Base-by-base conservation (phyloP, 2,329 filamentous ascomycete genomes). In the Thelonectria blattea region DNA sequence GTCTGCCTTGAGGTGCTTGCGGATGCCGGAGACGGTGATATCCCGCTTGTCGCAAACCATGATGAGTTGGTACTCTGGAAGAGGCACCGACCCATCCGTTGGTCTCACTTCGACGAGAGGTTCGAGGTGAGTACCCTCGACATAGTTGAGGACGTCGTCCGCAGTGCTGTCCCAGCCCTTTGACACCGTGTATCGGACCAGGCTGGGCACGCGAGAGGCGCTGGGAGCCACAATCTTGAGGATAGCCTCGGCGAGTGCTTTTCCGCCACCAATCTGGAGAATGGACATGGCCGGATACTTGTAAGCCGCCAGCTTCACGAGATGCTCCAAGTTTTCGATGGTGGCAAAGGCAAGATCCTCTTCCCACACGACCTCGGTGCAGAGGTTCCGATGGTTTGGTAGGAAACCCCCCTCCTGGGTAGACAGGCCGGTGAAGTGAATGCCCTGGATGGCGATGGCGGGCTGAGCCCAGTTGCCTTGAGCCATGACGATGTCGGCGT, bases 341-440 rank as follows among this genome's bases (percentile, higher is more conserved):
- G 61, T 60, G 1, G 71, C 62, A 10, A 69, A 75, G 2, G 64
- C 56, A 7, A 71, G 65, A 54, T 82, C 76, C 53, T 78, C 69
- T 18, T 78, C 73, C 83, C 83, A 86, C 2, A 76, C 63, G 50
- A 85, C 74, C 62, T 82, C 72, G 2, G 79, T 80, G 56, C 81
- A 83, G 1, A 86, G 73, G 18, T 80, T 80, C 32, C 78, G 79
- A 62, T 84, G 77, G 22, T 79, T 81, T 0, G 81, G 79, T 9
- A 86, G 65, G 61, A 82, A 85, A 1, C 69, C 72, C 0, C 68
- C 62, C 0, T 62, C 67, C 5, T 69, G 61, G 0, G 72, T 58
- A 0, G 73, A 64, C 12, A 84, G 65, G 1, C 65, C 66, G 2
- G 78, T 79, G 53, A 84, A 77, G 3, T 74, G 70, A 17, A 86